Base-by-base conservation (phyloP, 352 stramenopile species). In the Pythium aquatile region DNA sequence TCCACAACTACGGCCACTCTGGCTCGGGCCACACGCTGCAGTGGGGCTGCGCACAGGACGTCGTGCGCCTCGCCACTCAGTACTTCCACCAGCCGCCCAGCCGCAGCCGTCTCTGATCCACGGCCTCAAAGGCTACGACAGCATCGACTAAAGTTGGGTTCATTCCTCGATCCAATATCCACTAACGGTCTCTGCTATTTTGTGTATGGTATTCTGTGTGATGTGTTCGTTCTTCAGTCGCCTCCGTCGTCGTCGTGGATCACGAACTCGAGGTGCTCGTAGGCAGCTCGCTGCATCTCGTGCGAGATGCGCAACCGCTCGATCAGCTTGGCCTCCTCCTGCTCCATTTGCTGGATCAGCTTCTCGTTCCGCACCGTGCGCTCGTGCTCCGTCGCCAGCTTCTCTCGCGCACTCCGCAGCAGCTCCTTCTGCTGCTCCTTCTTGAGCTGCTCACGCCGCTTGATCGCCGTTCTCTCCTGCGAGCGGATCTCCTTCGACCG, bases 1-100 rank as follows among this genome's bases (percentile, higher is more conserved):
- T 91, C 69, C 79, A 91, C 72, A 91, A 89, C 70, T 91, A 91
- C 35, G 82, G 71, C 5, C 82, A 91, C 37, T 78, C 62, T 9
- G 82, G 82, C 39, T 89, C 78, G 28, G 82, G 82, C 30, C 82
- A 91, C 63, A 91, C 82, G 13, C 63, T 91, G 44, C 82, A 91
- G 48, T 87, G 82, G 78, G 82, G 79, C 0, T 91, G 82, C 51
- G 82, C 82, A 13, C 60, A 74, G 49, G 75, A 87, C 26, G 82
- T 89, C 20, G 71, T 83, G 51, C 46, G 39, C 0, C 54, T 83
- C 2, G 78, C 75, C 26, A 69, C 39, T 8, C 52, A 66, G 58
- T 72, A 71, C 37, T 56, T 67, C 13, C 48, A 35, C 2, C 28
- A 42, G 7, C 55, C 52, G 1, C n/a, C 35, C 2, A 47, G 6